Percentiles rank a stretch among this genome's conserved stretches.
Evolutionary conservation across 768 basidiomycete genomes (phyloP).

Genomic region (Fomitopsis pulvina): DNA sequence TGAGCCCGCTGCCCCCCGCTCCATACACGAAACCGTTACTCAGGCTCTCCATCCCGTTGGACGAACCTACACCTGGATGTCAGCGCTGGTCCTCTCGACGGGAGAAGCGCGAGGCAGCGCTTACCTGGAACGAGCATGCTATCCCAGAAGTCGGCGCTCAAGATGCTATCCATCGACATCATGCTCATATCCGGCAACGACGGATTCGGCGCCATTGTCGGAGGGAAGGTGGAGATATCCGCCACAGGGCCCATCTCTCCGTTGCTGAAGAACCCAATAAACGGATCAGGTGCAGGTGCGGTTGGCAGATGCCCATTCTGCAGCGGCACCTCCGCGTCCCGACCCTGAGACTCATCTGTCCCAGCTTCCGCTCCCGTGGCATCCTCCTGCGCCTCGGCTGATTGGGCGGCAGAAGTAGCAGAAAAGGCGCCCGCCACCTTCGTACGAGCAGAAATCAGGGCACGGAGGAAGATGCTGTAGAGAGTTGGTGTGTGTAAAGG

Average conservation of each 20-base stretch:
- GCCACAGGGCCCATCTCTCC: conserved; percentile 82
- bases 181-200: conserved; percentile 32
- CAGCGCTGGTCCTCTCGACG: conserved; percentile 5
- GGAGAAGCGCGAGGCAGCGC: conserved; percentile 20
- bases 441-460: conserved; percentile 56
- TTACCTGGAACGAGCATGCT: conserved; percentile 79
- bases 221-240: conserved; percentile 81
- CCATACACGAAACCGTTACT: conserved; percentile 85
- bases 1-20: conserved; percentile 75
- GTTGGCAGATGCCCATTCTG: background rate
- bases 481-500: conserved; percentile 84
- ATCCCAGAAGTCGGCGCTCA: conserved; percentile 82
- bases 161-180: conserved; percentile 78
- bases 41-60: conserved; percentile 73
- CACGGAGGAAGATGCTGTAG: conserved; percentile 78
- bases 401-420: conserved; percentile 3
- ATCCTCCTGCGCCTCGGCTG: conserved; percentile 1
- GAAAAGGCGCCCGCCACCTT: conserved; percentile 15
- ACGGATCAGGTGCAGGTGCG: conserved; percentile 9
- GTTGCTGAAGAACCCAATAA: conserved; percentile 64
- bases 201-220: conserved; percentile 66
- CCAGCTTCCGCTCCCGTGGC: background rate
- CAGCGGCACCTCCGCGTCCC: conserved; percentile 1
- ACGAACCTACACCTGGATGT: conserved; percentile 47
- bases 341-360: conserved; percentile 8